phyloP scores from a whole-genome alignment of 148 eudicot species.

The Rhododendron ovatum region DNA sequence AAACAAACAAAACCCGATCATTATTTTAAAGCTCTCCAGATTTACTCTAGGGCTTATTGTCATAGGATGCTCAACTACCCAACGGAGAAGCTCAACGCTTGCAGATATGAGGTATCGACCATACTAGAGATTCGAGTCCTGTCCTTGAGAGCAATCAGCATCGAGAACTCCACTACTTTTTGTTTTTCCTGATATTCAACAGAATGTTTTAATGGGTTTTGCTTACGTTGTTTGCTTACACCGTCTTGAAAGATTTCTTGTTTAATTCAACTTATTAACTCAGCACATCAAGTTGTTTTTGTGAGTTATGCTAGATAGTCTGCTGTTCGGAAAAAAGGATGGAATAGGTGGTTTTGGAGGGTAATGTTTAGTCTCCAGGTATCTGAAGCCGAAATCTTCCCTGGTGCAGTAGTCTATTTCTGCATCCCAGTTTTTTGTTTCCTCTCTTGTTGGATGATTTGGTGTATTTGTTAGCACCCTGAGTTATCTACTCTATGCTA shows the following conservation, averaged over 20 bases:
- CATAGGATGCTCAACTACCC: no score
- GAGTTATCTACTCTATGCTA: not conserved
- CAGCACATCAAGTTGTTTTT: not conserved
- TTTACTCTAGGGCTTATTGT: no score
- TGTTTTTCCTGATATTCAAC: not conserved
- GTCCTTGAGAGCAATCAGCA: not conserved
- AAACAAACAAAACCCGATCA: no score
- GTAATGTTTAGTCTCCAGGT: not conserved
- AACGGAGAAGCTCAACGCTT: no score
- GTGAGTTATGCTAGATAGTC: not conserved
- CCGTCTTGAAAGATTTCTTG: not conserved
- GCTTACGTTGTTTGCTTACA: not conserved
- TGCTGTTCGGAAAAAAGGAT: no score
- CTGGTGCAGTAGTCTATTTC: not conserved
- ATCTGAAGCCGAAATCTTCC: not conserved
- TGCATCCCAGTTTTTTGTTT: not conserved
- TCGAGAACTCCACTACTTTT: not conserved
- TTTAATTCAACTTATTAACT: not conserved
- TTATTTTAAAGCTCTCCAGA: no score
- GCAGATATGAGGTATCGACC: conserved; percentile 90
- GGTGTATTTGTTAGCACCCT: not conserved
- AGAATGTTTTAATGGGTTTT: not conserved
- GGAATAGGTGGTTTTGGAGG: not conserved
- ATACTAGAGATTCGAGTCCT: conserved; percentile 33
- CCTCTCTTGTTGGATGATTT: not conserved